Evolutionary conservation across 495 filamentous ascomycete species (phyloP).

Genomic region (Xanthoparmelia taractica): DNA sequence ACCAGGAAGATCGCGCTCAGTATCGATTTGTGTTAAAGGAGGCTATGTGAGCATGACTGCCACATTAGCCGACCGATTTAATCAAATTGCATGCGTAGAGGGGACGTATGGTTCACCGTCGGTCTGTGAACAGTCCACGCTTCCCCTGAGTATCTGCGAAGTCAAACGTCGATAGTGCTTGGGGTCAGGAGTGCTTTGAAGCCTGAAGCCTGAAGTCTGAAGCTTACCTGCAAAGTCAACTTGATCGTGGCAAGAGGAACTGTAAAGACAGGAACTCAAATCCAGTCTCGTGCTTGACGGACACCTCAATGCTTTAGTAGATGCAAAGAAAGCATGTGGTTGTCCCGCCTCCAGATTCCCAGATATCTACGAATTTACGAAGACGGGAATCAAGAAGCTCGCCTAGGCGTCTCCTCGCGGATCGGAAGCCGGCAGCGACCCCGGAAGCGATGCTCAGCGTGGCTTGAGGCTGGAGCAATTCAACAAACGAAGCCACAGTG

Average conservation of each 20-base stretch:
- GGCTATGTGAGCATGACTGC: neutral
- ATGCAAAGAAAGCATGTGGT: neutral
- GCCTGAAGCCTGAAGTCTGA: neutral
- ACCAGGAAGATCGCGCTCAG: neutral
- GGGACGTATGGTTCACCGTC: neutral
- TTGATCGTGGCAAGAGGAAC: neutral
- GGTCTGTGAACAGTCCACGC: neutral
- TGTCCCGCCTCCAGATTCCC: neutral
- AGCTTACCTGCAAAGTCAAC: neutral
- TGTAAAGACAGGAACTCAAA: neutral
- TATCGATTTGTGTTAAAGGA: neutral
- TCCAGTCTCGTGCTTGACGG: neutral
- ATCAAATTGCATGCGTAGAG: neutral
- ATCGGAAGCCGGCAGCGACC: neutral
- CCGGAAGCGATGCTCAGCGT: neutral
- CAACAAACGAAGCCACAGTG: neutral
- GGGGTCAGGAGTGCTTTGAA: neutral
- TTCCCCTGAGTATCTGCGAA: neutral
- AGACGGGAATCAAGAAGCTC: neutral
- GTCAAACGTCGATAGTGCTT: neutral
- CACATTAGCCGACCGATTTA: neutral
- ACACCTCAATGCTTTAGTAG: neutral
- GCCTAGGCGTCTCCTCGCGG: neutral
- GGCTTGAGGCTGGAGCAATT: conserved; percentile 3
- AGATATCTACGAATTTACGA: neutral